Conservation (phyloP, 768 basidiomycete genomes). For the Termitomyces sp. region DNA sequence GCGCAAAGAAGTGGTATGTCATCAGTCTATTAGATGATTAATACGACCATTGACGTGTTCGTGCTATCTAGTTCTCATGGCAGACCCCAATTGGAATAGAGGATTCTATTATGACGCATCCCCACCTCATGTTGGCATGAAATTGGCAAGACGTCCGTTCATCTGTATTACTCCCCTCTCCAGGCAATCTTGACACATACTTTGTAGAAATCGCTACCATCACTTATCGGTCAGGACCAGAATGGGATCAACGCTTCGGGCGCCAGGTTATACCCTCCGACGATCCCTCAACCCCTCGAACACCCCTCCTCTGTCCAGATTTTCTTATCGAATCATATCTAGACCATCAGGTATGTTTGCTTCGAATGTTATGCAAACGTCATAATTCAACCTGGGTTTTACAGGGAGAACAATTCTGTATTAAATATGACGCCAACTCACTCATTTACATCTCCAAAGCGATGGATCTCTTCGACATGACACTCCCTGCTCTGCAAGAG, state of each 20-base stretch:
- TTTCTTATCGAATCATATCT: conserved; percentile 99
- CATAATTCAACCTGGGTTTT: conserved; percentile 13
- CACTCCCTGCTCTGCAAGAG: conserved; percentile 64
- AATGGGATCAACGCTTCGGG: conserved; percentile 98
- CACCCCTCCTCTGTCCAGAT: conserved; percentile 89
- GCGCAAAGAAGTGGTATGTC: conserved; percentile 91
- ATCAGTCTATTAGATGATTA: neutral
- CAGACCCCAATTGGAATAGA: conserved; percentile 98
- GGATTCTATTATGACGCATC: conserved; percentile 95
- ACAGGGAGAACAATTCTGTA: conserved; percentile 92
- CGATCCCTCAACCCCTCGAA: conserved; percentile 28
- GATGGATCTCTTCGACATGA: conserved; percentile 99
- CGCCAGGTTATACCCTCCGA: conserved; percentile 55
- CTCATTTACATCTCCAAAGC: conserved; percentile 98
- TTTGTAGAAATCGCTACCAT: conserved; percentile 93
- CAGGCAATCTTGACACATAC: neutral
- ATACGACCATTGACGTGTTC: neutral
- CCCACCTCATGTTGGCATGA: conserved; percentile 99
- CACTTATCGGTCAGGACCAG: conserved; percentile 97
- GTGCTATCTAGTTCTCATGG: conserved; percentile 84
- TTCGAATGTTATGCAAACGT: conserved; percentile 50
- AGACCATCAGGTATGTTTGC: conserved; percentile 85
- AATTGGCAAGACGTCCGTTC: conserved; percentile 88
- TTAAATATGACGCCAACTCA: conserved; percentile 99
- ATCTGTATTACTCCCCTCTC: neutral